Evolutionary conservation across 1,139 yeast species (phyloP), one percentile per base, ranked within the genome.

Genomic region (Saccharomyces hybrid): DNA sequence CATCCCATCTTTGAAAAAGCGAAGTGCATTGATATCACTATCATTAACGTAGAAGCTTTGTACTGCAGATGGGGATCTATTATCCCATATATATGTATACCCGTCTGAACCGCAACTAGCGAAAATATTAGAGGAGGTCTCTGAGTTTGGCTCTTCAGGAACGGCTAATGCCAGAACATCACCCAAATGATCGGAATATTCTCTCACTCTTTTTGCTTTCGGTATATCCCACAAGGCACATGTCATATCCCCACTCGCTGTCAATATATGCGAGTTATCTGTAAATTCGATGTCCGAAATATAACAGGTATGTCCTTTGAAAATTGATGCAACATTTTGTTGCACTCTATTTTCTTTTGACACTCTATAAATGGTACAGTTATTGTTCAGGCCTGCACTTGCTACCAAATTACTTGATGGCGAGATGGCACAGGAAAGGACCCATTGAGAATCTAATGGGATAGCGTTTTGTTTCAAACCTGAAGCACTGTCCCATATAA

Each of bases 201-300:
- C 84, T 38, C 81, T 72, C 1, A 78, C 70, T 59, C 79, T 76
- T 28, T 73, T 73, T 0, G 88, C 84, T 58, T 80, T 80, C 29
- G 76, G 74, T 29, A 88, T 75, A 67, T 91, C 96, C 97, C 97
- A 91, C 55, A 84, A 69, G 2, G 81, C 77, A 62, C 90, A 80
- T 1, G 95, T 82, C 84, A 84, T 82, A 68, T 91, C 97, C 3
- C 96, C 96, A 51, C 93, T 84, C 1, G 85, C 79, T 0, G 96
- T 87, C 14, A 88, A 64, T 0, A 88, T 67, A n/a, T 76, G 75
- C 7, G 76, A 71, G 54, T 81, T 77, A 56, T 78, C 76, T 27
- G 86, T 60, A 63, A 88, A 91, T 50, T 81, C 83, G 57, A 89
- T 77, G 60, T 84, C 89, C 0, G 95, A 83, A 8, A 91, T 81